These are phyloP conservation scores for Barbarea vulgaris DNA, from an alignment of 345 rosid species.

Conservation along the genomic window DNA sequence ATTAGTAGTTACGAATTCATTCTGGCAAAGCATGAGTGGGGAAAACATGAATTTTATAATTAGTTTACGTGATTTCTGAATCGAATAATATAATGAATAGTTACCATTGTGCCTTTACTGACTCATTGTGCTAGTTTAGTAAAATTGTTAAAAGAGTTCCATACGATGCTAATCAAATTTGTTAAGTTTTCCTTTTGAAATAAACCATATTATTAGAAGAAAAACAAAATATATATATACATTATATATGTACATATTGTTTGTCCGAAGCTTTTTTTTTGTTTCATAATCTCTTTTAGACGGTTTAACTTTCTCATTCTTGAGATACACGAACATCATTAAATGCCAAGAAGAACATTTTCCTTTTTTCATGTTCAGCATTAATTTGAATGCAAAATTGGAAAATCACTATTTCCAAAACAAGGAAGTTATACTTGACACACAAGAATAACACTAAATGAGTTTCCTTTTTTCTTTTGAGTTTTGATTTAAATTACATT, in stretches of 20 bases:
- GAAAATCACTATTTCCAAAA: slow-evolving; percentile 5
- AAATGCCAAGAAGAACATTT: neutral
- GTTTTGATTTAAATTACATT: neutral
- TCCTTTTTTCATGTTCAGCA: neutral
- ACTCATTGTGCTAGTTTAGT: neutral
- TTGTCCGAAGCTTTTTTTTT: neutral
- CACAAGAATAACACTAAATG: slow-evolving; percentile 9
- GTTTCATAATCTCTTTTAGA: neutral
- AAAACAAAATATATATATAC: too few species aligned
- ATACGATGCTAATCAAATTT: neutral
- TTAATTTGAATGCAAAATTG: neutral
- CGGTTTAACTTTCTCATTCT: slow-evolving; percentile 16
- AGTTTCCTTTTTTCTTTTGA: neutral
- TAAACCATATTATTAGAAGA: neutral
- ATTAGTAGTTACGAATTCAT: neutral
- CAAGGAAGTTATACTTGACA: slow-evolving; percentile 17
- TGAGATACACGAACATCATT: slow-evolving; percentile 25
- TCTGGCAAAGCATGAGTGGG: neutral
- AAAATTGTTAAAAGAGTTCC: neutral
- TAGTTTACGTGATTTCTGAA: neutral
- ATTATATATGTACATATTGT: too few species aligned
- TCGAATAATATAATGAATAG: neutral
- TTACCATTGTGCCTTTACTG: too few species aligned
- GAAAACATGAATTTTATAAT: neutral
- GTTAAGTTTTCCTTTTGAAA: neutral